Evolutionary conservation across 225 moss, liverwort and hornwort species (phyloP), one percentile per base, ranked within the genome.

Genomic region (Anthoceros angustus): DNA sequence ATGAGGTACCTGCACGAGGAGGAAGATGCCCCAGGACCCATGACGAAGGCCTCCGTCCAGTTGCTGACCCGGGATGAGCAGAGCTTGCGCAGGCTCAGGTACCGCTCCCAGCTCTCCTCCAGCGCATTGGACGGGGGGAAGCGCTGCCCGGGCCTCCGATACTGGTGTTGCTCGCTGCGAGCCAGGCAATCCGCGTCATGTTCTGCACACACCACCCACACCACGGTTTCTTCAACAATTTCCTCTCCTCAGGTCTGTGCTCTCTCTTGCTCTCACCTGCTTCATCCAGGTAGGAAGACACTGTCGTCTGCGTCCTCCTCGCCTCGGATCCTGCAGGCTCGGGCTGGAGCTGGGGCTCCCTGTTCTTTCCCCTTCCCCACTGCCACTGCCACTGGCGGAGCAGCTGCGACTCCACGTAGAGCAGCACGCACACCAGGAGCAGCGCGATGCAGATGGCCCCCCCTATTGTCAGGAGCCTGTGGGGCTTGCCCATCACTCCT

Each of bases 111-210:
- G 8, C 74, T 79, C 50, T 66, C 43, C 39, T 62, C 66, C 39
- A 88, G 80, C 5, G 42, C 74, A 11, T 74, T 63, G 26, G 78
- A 70, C 0, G 79, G 70, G 1, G 75, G 20, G 18, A 80, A 81
- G 4, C 66, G 69, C 15, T 77, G 74, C 0, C 70, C 70, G 21
- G 80, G 60, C 12, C 72, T 73, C 41, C 81, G 64, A 74, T 79
- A 81, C 0, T 78, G 61, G 8, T 79, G 72, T 39, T 88, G 83
- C 62, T 88, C 85, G 10, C 76, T 78, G 64, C 85, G 74, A 21
- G 80, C 82, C 20, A 83, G 23, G 67, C 87, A 88, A 55, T 15
- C 23, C 55, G 18, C 14, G 55, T 55, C 55, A 18, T 12, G 18
- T 5, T 55, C 55, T 23, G 23, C 55, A 7, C 1, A 18, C n/a